Base-by-base conservation (phyloP, 441 rosid species). In the Pelargonium australe region DNA sequence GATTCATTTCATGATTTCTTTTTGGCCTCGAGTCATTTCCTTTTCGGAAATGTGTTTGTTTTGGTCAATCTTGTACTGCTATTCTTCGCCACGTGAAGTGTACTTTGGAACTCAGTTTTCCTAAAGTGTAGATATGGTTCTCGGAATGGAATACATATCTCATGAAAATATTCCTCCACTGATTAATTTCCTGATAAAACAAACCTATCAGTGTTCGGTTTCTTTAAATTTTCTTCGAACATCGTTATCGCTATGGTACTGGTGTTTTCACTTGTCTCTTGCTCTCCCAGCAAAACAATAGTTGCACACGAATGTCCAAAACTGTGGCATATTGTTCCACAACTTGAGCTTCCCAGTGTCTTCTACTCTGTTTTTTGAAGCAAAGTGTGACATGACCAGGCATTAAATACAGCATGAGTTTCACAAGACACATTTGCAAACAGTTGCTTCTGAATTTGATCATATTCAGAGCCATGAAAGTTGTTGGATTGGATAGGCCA, bases 151-250 rank as follows among this genome's bases (percentile, higher is more conserved):
- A 53, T 14, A 53, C 14, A 19, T 53, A 49, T 11, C 57, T 49
- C 57, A 49, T 49, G 16, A 49, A 53, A 53, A 53, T 53, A 14
- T 53, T 53, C 60, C 16, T 16, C 60, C 60, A 53, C 60, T 53
- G 20, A 53, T 14, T 53, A 13, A 53, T 53, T 53, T n/a, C 34
- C 34, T 31, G 34, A 31, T 31, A 31, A 31, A 31, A 31, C 34
- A 31, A 31, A 31, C 34, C 34, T 31, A 31, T 31, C 34, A 31
- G 34, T 31, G 34, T 31, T 3, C 34, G 34, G 34, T 31, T 31
- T 31, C 34, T 31, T 14, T 4, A 53, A 0, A 53, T 14, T 2
- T 53, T 53, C 60, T n/a, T n/a, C 60, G 3, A 53, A 19, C 60
- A 53, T 16, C 8, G 14, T 53, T 19, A 53, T 53, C 57, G 16